Evolutionary conservation across 306 rosid genomes (phyloP), one percentile per base, ranked within the genome.

Genomic region (Medicago ruthenica): DNA sequence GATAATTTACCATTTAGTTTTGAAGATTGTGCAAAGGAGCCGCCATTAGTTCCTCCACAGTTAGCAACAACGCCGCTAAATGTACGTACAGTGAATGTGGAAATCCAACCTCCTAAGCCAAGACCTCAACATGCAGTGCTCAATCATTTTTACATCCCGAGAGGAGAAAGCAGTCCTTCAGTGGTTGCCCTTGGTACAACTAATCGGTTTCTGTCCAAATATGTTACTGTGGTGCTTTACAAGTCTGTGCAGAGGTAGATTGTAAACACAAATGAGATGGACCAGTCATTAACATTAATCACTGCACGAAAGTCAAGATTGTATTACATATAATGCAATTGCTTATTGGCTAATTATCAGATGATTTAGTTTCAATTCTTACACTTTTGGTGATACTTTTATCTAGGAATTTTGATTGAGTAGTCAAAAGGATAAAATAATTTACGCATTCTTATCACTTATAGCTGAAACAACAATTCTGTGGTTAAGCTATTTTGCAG

Each of bases 61-160:
- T 82, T 95, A 67, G 95, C 92, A 80, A 90, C 87, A 88, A 95
- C 96, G 3, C 79, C 90, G 62, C 96, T 95, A 12, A 89, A 90
- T 54, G 75, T 89, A 70, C 93, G 93, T 22, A 75, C 96, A 24
- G 66, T 95, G 53, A 86, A 86, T 80, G 85, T 85, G 92, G 98
- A 92, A 70, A 76, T 86, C 74, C 84, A 90, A 9, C 88, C 95
- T 50, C 91, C 92, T 22, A 16, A 84, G 61, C 87, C 96, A 10
- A 90, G 97, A 79, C 98, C 98, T 78, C 97, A 92, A 47, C 97
- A 95, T 74, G 96, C 88, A 21, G 88, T 95, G 48, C 90, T 92
- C 78, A 90, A 95, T 85, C 99, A 95, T 86, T 96, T 90, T 27
- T 95, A 89, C 86, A 92, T 95, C 93, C 98, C 92, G 83, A 92